Conservation (phyloP, 495 filamentous ascomycete species). For the Glutinoglossum americanum region DNA sequence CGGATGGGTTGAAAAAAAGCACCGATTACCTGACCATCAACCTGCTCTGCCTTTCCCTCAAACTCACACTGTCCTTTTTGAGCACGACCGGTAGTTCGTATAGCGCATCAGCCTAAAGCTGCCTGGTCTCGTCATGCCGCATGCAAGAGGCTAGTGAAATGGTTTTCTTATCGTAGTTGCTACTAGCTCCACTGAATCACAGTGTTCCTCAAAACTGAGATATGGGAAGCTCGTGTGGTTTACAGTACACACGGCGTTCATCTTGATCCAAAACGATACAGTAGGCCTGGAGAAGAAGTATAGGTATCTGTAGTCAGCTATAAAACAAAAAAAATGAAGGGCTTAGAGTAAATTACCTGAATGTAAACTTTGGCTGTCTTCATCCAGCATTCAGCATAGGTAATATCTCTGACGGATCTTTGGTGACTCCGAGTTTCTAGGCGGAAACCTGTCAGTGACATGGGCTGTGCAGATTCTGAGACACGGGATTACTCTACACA, state of each 20-base stretch:
- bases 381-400: no score
- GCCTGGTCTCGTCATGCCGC: neutral
- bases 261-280: neutral
- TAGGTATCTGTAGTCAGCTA: neutral
- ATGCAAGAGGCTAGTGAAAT: neutral
- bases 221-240: neutral
- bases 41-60: neutral
- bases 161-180: neutral
- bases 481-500: neutral
- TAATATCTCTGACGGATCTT: neutral
- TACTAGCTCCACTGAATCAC: neutral
- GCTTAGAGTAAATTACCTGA: neutral
- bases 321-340: neutral
- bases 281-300: neutral
- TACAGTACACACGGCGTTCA: neutral
- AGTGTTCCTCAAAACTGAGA: neutral
- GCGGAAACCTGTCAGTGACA: neutral
- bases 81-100: neutral
- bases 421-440: neutral
- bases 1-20: neutral
- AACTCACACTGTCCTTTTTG: neutral
- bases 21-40: neutral
- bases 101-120: neutral
- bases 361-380: neutral
- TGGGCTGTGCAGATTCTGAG: neutral